Percentiles rank a stretch among this genome's conserved stretches.
These are phyloP conservation scores for Tetracladium setigerum DNA, from an alignment of 495 filamentous ascomycete genomes.

Conservation along the genomic window DNA sequence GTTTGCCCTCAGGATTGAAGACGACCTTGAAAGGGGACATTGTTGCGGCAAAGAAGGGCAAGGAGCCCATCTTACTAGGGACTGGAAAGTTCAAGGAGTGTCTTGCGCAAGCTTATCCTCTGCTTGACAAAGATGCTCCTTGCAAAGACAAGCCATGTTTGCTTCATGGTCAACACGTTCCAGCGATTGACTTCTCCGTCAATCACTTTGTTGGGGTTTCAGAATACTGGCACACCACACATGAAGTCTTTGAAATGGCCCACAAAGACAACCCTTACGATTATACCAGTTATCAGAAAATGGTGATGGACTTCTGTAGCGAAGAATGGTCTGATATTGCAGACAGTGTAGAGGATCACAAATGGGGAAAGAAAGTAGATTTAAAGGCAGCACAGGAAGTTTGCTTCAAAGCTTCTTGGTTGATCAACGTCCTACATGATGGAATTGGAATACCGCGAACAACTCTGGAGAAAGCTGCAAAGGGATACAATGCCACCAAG, in stretches of 20 bases:
- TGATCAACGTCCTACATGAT: slow-evolving; percentile 92
- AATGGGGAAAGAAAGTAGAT: slow-evolving; percentile 73
- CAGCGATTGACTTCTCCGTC: slow-evolving; percentile 93
- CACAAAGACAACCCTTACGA: slow-evolving; percentile 84
- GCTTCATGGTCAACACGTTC: slow-evolving; percentile 81
- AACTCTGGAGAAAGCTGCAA: slow-evolving; percentile 57
- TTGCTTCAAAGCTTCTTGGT: slow-evolving; percentile 97
- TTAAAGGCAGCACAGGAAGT: slow-evolving; percentile 68
- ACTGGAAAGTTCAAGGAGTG: slow-evolving; percentile 86
- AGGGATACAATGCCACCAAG: slow-evolving; percentile 66
- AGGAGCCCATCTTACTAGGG: slow-evolving; percentile 54
- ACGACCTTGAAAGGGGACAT: slow-evolving; percentile 56
- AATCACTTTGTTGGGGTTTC: slow-evolving; percentile 98
- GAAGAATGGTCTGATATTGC: slow-evolving; percentile 74
- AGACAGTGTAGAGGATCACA: slow-evolving; percentile 51
- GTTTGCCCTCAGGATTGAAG: slow-evolving; percentile 70
- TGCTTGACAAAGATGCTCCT: slow-evolving; percentile 83
- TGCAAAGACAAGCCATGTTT: slow-evolving; percentile 82
- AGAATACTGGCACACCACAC: slow-evolving; percentile 98
- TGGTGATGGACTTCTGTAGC: slow-evolving; percentile 78
- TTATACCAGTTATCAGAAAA: slow-evolving; percentile 80
- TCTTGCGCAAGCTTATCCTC: slow-evolving; percentile 67
- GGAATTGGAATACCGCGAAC: slow-evolving; percentile 93
- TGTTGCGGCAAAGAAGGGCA: slow-evolving; percentile 22
- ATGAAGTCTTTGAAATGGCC: slow-evolving; percentile 80